Conservation (phyloP, 169 alveolate genomes). For the Ichthyophthirius multifiliis region DNA sequence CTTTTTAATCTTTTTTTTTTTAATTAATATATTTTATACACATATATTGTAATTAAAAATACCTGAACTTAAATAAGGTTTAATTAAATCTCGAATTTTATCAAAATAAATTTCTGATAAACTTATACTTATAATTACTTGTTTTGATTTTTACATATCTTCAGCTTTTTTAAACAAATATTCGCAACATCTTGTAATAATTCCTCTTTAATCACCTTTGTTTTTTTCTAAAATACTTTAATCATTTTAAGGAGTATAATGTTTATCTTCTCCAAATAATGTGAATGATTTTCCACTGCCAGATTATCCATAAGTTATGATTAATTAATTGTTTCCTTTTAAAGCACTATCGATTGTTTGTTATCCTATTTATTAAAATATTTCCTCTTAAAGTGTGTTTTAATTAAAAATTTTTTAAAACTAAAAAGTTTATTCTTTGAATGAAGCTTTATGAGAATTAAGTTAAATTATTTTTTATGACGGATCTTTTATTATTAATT, state of each 20-base stretch:
- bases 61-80: not conserved
- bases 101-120: conserved; percentile 23
- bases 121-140: conserved; percentile 1
- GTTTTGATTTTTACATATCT: not conserved
- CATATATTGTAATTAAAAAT: not conserved
- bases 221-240: not conserved
- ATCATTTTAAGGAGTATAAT: not conserved
- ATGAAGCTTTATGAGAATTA: not conserved
- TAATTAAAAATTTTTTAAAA: not conserved
- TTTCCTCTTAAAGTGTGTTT: not conserved
- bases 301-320: conserved; percentile 30
- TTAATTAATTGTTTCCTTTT: conserved; percentile 22
- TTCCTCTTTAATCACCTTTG: conserved; percentile 5
- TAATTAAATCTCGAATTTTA: conserved; percentile 19
- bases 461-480: not conserved
- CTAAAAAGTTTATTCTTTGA: conserved; percentile 11
- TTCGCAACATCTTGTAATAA: not conserved
- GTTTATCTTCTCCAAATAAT: conserved; percentile 11
- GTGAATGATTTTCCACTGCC: conserved; percentile 43
- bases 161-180: conserved; percentile 3
- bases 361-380: not conserved
- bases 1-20: not conserved
- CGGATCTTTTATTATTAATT: conserved; percentile 2
- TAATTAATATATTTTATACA: not conserved
- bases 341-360: conserved; percentile 17